phyloP scores from a whole-genome alignment of 805 yeast species.

The Kluyveromyces lactis region DNA sequence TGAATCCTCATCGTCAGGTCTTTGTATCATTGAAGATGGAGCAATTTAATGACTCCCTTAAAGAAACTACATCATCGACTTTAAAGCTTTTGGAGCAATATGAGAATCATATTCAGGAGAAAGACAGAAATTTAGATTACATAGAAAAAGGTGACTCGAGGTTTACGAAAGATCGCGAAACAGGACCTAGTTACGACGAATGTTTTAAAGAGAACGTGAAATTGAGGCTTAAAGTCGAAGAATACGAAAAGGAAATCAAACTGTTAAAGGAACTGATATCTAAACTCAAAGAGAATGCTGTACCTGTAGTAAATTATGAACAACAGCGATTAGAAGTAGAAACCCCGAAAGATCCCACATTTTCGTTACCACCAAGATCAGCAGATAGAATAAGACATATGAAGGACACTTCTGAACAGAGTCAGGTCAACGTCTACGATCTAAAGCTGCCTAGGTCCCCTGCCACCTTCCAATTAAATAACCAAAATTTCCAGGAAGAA shows the following conservation, averaged over 20 bases:
- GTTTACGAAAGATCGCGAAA: neutral
- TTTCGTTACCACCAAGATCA: slow-evolving; percentile 33
- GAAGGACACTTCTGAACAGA: slow-evolving; percentile 12
- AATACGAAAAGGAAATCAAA: slow-evolving; percentile 20
- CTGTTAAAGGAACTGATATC: slow-evolving; percentile 12
- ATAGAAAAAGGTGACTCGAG: slow-evolving; percentile 17
- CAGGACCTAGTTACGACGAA: slow-evolving; percentile 21
- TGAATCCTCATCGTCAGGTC: too few relatives aligned
- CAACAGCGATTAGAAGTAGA: slow-evolving; percentile 6
- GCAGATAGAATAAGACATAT: slow-evolving; percentile 27
- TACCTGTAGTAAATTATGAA: slow-evolving; percentile 8
- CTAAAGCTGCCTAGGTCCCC: slow-evolving; percentile 3
- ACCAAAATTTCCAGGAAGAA: slow-evolving; percentile 1
- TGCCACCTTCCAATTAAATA: neutral
- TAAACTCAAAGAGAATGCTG: slow-evolving; percentile 8
- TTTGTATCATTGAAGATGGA: too few relatives aligned
- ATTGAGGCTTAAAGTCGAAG: slow-evolving; percentile 19
- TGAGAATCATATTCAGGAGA: slow-evolving; percentile 21
- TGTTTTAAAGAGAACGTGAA: slow-evolving; percentile 25
- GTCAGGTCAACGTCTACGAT: neutral
- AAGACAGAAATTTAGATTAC: slow-evolving; percentile 22
- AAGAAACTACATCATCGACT: slow-evolving; percentile 7
- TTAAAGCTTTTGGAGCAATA: slow-evolving; percentile 24
- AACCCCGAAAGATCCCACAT: slow-evolving; percentile 4
- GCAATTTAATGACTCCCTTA: too few relatives aligned